Percentiles rank a stretch among this genome's conserved stretches.
These are phyloP conservation scores for Fusarium veterinarium DNA, from an alignment of 2,329 filamentous ascomycete genomes.

Conservation along the genomic window DNA sequence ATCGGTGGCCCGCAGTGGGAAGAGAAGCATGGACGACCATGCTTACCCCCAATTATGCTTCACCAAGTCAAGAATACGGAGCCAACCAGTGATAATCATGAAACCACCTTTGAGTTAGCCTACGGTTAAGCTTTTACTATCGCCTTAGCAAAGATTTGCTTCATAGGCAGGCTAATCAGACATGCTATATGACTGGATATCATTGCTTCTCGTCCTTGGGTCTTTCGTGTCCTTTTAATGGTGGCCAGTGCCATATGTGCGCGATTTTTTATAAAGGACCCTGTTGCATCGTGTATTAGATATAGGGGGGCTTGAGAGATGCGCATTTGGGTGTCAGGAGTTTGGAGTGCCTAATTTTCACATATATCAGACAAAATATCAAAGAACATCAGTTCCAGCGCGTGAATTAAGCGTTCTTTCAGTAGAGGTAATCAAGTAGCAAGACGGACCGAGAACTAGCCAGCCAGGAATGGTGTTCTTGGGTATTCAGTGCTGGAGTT, in stretches of 20 bases:
- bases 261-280: slow-evolving; percentile 34
- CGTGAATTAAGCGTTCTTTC: not conserved
- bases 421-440: not conserved
- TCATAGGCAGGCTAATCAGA: not conserved
- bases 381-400: not conserved
- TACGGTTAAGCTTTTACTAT: slow-evolving; percentile 48
- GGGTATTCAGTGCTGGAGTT: not conserved
- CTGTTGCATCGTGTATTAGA: slow-evolving; percentile 34
- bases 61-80: slow-evolving; percentile 70
- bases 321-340: slow-evolving; percentile 41
- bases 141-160: not conserved
- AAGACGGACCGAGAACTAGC: not conserved
- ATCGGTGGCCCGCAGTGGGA: slow-evolving; percentile 69
- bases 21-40: slow-evolving; percentile 64
- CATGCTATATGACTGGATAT: slow-evolving; percentile 13
- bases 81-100: slow-evolving; percentile 59
- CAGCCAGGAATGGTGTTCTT: not conserved
- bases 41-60: slow-evolving; percentile 68
- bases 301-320: slow-evolving; percentile 29
- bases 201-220: slow-evolving; percentile 7
- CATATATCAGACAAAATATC: not conserved
- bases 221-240: slow-evolving; percentile 11
- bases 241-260: slow-evolving; percentile 6
- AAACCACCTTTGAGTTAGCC: slow-evolving; percentile 52
- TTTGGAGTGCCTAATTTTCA: slow-evolving; percentile 26